Base-by-base conservation (phyloP, 1,284 basidiomycete genomes). In the Microbotryum scabiosae region DNA sequence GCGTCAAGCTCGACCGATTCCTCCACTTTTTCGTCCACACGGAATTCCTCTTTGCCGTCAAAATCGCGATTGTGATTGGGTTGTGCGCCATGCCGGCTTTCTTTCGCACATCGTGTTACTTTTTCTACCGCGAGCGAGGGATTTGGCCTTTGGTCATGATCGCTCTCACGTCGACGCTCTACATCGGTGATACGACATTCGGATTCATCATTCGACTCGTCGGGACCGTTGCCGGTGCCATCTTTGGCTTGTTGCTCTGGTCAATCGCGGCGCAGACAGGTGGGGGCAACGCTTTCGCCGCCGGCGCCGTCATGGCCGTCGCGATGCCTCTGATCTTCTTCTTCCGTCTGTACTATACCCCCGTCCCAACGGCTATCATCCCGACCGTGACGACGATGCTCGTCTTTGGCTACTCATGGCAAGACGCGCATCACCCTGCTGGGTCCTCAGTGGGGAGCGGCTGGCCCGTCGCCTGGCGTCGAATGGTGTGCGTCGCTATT, bases 341-440 rank as follows among this genome's bases (percentile, higher is more conserved):
- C 70, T 75, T 80, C 43, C 79, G 87, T 26, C 73, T 90, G 25
- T 86, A 91, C 74, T 87, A 82, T 79, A 86, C 88, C 0, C 81
- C 84, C 2, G 83, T 84, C 0, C 83, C 89, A 78, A 84, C 80
- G 47, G 83, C 84, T 58, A 79, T 89, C 55, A 84, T 93, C 54
- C 83, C 85, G 63, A 83, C 84, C 60, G 83, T 90, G 1, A 69
- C 68, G 3, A 46, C 41, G 14, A 50, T 60, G 36, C 65, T 69
- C 48, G 59, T 69, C 32, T 51, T 69, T 23, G 65, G 67, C 21
- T 68, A 67, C 49, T 54, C 52, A 10, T 58, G 60, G 56, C 73
- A 46, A 65, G 72, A 43, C 66, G 73, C 64, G 60, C 66, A 69
- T 32, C 20, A 59, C 7, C 76, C 65, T 71, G 75, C 64, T 68